Evolutionary conservation across 768 basidiomycete species (phyloP).

Genomic region (Mycena alexandri): DNA sequence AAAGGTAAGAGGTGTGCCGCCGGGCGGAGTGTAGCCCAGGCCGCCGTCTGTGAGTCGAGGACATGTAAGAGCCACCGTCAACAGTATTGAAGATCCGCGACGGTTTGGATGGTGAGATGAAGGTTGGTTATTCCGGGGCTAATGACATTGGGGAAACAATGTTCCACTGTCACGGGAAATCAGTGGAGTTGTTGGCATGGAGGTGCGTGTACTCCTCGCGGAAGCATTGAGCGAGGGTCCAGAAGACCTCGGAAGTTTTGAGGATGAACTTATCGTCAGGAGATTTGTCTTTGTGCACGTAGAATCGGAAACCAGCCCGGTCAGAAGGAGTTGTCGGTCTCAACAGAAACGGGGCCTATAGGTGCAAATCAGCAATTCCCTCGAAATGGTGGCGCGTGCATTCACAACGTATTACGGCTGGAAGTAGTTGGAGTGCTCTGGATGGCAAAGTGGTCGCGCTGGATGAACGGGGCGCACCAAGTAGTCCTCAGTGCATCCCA

Average conservation of each 20-base stretch:
- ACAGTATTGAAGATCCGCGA: neutral
- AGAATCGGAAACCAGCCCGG: too few relatives aligned
- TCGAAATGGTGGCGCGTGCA: too few relatives aligned
- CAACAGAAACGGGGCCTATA: too few relatives aligned
- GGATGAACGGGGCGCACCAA: too few relatives aligned
- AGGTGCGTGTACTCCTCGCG: neutral
- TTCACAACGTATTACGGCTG: too few relatives aligned
- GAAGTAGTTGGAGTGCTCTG: too few relatives aligned
- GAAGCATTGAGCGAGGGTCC: neutral
- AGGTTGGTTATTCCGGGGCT: neutral
- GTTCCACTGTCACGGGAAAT: neutral
- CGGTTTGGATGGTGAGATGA: neutral
- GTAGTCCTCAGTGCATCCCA: too few relatives aligned
- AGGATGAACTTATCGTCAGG: neutral
- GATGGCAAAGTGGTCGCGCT: too few relatives aligned
- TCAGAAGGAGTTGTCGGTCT: too few relatives aligned
- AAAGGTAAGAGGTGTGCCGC: neutral
- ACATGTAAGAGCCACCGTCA: neutral
- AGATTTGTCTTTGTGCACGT: too few relatives aligned
- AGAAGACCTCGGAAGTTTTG: neutral
- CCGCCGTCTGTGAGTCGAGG: neutral
- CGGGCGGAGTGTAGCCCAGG: neutral
- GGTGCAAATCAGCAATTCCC: too few relatives aligned
- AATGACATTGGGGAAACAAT: neutral
- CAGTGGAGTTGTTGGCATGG: slow-evolving; percentile 3